These are phyloP conservation scores for Dittrichia graveolens DNA, from an alignment of 129 eudicot genomes.

Conservation along the genomic window DNA sequence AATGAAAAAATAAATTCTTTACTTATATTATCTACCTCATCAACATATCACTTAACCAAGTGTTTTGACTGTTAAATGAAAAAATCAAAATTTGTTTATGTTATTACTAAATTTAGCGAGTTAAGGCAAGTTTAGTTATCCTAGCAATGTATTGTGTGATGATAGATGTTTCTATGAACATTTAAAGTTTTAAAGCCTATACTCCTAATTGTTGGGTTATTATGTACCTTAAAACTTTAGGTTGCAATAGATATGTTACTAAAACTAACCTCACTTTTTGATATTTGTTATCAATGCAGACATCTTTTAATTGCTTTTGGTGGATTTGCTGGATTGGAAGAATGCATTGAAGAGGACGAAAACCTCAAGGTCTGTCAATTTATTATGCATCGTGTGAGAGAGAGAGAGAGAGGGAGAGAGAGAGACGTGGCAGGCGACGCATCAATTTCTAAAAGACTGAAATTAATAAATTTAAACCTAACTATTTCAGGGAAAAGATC, in stretches of 20 bases:
- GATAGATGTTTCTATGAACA: background rate
- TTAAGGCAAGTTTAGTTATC: too few relatives aligned
- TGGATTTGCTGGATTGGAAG: constrained; percentile 97
- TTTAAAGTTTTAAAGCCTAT: background rate
- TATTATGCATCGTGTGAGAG: background rate
- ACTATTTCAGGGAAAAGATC: constrained; percentile 74
- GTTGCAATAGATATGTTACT: constrained; percentile 17
- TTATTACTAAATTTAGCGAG: too few relatives aligned
- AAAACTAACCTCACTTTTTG: background rate
- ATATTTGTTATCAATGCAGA: constrained; percentile 44
- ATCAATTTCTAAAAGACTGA: background rate
- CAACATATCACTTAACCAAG: background rate
- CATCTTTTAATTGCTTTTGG: constrained; percentile 95
- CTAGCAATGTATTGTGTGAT: too few relatives aligned
- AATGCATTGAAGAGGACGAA: constrained; percentile 84
- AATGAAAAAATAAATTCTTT: background rate
- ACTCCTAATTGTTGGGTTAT: background rate
- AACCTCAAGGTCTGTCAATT: constrained; percentile 57
- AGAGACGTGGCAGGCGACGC: background rate
- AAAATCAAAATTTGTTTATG: too few relatives aligned
- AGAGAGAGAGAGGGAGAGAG: too few relatives aligned
- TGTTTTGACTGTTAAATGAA: too few relatives aligned
- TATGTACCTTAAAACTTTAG: background rate
- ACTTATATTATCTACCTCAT: background rate
- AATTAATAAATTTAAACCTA: constrained; percentile 1